These are phyloP conservation scores for Citrus australasica DNA, from an alignment of 345 rosid genomes.

Conservation along the genomic window DNA sequence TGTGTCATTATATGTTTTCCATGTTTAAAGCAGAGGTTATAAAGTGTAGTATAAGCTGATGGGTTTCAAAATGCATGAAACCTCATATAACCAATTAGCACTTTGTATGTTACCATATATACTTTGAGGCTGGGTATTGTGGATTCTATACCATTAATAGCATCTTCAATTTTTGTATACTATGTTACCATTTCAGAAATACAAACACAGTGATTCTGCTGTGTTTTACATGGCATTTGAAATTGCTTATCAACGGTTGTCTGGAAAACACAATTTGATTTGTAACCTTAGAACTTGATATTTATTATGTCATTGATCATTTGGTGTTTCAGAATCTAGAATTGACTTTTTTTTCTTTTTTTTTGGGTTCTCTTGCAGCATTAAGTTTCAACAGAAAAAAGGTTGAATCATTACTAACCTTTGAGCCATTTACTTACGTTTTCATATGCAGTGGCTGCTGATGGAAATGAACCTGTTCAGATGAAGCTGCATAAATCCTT, in stretches of 20 bases:
- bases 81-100: neutral
- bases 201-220: neutral
- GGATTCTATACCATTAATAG: neutral
- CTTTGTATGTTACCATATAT: neutral
- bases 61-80: neutral
- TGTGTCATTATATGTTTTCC: neutral
- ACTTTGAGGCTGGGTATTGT: neutral
- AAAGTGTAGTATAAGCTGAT: neutral
- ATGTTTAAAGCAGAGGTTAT: neutral
- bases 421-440: neutral
- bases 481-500: conserved; percentile 85
- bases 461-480: conserved; percentile 93
- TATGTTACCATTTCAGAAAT: neutral
- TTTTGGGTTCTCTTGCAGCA: neutral
- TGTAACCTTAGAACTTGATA: neutral
- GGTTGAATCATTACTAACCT: conserved; percentile 8
- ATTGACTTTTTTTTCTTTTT: neutral
- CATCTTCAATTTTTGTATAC: neutral
- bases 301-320: neutral
- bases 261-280: neutral
- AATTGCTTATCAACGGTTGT: neutral
- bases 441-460: conserved; percentile 72
- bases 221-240: neutral
- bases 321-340: neutral
- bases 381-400: neutral